Evolutionary conservation across 805 yeast genomes (phyloP), one percentile per base, ranked within the genome.

Genomic region (Clavispora asparagi): DNA sequence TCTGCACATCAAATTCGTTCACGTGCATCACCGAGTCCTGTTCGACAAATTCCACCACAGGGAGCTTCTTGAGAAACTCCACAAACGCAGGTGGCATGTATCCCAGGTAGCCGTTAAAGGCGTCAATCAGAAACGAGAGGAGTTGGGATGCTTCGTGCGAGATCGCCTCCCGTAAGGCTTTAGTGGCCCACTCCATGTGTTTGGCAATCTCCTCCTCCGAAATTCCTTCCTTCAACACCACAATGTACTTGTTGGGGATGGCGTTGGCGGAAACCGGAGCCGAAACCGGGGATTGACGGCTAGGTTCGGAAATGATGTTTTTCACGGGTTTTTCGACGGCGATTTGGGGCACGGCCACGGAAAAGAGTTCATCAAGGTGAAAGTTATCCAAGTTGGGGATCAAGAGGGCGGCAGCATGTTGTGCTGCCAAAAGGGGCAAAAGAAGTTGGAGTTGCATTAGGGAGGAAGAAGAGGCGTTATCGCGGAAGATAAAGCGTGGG

Each of bases 1-100:
- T 75, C 71, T 89, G 92, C 47, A 80, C 76, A 52, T 80, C 78
- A 43, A 81, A 74, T 53, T 81, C 82, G 43, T 53, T 52, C 39
- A 54, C 40, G 44, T 47, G 48, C 50, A 59, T 46, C n/a, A 55
- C 45, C 16, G 59, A 45, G 47, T 61, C 63, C 35, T 54, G 54
- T 51, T 61, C 65, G 8, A 61, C 45, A 32, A 60, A 59, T 39
- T 47, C 54, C 36, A 61, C 62, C 29, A 46, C 35, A 0, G 52
- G 52, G 45, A 51, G 47, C 19, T 38, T 30, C 25, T 44, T 44
- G 35, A 61, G 40, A 31, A 44, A 30, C 11, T 51, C 46, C 39
- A 61, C 43, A 31, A 59, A 28, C 11, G 42, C 48, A 11, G 51
- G 51, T 11, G 62, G 51, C 43, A 61, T 49, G 45, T 48, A 54